phyloP scores from a whole-genome alignment of 768 basidiomycete genomes.

The Auricularia auricula-judae region DNA sequence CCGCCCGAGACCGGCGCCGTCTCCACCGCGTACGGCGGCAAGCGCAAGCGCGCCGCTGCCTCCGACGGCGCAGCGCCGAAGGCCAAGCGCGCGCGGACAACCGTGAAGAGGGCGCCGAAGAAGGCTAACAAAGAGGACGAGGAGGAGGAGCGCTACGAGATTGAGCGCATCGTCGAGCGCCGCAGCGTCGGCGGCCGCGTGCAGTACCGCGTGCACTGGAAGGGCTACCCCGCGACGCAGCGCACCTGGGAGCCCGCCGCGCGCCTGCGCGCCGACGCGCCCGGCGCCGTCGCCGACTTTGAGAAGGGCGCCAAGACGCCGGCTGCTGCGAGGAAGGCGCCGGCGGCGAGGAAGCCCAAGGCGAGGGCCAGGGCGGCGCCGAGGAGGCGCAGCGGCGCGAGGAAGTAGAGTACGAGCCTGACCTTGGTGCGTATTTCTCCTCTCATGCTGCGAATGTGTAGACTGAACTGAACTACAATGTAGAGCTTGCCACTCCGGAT shows the following conservation, averaged over 20 bases:
- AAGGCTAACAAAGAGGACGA: not conserved
- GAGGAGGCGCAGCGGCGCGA: no score
- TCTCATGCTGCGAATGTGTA: no score
- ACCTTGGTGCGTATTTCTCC: no score
- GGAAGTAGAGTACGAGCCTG: no score
- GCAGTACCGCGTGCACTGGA: constrained; percentile 44
- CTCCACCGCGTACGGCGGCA: not conserved
- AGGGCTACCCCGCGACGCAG: constrained; percentile 37
- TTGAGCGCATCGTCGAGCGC: constrained; percentile 28
- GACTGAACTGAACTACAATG: no score
- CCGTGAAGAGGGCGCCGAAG: not conserved
- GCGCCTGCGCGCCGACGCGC: constrained; percentile 39
- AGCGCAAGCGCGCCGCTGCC: not conserved
- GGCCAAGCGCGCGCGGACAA: not conserved
- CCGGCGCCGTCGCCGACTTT: constrained; percentile 30
- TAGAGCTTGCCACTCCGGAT: no score
- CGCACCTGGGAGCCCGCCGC: constrained; percentile 50
- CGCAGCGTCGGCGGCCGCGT: constrained; percentile 23
- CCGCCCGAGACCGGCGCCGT: not conserved
- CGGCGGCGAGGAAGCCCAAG: not conserved
- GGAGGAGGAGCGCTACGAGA: constrained; percentile 19
- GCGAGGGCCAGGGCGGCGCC: not conserved
- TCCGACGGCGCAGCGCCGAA: not conserved
- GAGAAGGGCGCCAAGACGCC: constrained; percentile 4
- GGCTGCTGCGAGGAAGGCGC: not conserved